Percentiles rank a stretch among this genome's conserved stretches.
Conservation (phyloP, 1,284 basidiomycete species). For the Garcileccinum viscosum region DNA sequence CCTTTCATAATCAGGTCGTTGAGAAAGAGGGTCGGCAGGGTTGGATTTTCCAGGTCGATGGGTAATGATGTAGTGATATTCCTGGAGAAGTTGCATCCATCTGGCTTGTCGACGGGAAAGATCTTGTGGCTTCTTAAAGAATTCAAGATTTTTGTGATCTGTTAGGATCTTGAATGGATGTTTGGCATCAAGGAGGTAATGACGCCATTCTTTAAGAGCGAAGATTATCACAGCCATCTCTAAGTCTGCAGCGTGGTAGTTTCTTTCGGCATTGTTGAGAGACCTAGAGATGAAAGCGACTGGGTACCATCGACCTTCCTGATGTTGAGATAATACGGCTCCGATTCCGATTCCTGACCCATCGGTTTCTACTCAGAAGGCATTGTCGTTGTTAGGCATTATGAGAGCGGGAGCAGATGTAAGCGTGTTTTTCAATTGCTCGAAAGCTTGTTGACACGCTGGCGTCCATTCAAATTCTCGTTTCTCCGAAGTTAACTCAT, state of each 20-base stretch:
- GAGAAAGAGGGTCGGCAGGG: no score
- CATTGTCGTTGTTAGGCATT: background rate
- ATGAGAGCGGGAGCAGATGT: accelerated
- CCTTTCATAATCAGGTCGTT: no score
- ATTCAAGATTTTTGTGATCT: background rate
- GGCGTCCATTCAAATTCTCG: background rate
- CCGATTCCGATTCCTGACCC: background rate
- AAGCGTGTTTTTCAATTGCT: background rate
- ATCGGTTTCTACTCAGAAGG: background rate
- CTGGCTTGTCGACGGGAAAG: background rate
- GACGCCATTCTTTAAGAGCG: background rate
- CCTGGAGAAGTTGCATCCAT: background rate
- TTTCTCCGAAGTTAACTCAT: background rate
- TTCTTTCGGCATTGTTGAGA: accelerated
- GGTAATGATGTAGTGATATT: background rate
- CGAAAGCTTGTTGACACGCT: background rate
- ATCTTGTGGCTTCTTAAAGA: background rate
- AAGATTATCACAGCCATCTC: background rate
- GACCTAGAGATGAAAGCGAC: background rate
- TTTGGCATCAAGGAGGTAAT: background rate
- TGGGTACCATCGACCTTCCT: background rate
- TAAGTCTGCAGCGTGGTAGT: background rate
- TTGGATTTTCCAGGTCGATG: no score
- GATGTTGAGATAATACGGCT: accelerated
- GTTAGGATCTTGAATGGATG: background rate